phyloP scores from a whole-genome alignment of 2,329 filamentous ascomycete species.

The Phaeosphaeria sp. region DNA sequence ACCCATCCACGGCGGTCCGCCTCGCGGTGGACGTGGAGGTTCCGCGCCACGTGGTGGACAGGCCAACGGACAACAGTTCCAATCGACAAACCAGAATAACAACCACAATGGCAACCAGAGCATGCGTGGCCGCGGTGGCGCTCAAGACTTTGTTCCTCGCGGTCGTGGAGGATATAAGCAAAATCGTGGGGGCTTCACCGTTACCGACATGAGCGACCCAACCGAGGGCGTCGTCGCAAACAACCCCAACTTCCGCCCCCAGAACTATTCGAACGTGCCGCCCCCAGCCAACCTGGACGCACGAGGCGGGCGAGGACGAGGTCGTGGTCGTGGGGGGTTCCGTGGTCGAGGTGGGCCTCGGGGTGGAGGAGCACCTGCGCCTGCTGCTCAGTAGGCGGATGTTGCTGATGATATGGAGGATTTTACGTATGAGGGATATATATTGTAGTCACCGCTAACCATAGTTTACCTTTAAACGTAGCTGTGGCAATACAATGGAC shows the following conservation, averaged over 20 bases:
- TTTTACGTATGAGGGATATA: neutral
- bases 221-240: slow-evolving; percentile 61
- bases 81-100: slow-evolving; percentile 32
- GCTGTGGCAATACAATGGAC: neutral
- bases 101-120: slow-evolving; percentile 30
- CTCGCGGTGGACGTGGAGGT: slow-evolving; percentile 48
- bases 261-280: slow-evolving; percentile 49
- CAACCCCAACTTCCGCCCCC: slow-evolving; percentile 64
- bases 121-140: slow-evolving; percentile 39
- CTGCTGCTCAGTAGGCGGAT: slow-evolving; percentile 24
- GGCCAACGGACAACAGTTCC: slow-evolving; percentile 30
- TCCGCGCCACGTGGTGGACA: slow-evolving; percentile 48
- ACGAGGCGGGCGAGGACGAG: slow-evolving; percentile 39
- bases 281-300: slow-evolving; percentile 45
- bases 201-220: slow-evolving; percentile 59
- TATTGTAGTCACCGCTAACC: neutral
- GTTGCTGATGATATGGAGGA: neutral
- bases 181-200: slow-evolving; percentile 54
- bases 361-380: slow-evolving; percentile 30
- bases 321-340: slow-evolving; percentile 38
- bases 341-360: slow-evolving; percentile 40
- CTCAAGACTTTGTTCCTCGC: slow-evolving; percentile 43
- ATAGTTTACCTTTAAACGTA: neutral
- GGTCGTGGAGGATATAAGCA: slow-evolving; percentile 49
- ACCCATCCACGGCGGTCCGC: slow-evolving; percentile 49